Evolutionary conservation across 148 eudicot species (phyloP), one percentile per base, ranked within the genome.

Genomic region (Linanthus parryae): DNA sequence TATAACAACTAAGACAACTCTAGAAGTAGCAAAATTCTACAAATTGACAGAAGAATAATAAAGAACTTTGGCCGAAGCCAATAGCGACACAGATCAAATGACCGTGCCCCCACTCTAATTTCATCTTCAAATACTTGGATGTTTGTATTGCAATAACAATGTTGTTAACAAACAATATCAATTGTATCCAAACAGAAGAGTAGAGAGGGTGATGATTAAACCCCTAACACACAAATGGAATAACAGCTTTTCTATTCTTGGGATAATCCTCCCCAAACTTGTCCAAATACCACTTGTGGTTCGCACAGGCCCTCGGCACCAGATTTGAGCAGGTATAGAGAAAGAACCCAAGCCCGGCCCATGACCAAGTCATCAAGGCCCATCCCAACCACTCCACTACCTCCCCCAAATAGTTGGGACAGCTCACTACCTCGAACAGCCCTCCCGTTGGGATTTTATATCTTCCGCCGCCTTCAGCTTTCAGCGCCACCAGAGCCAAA

Each of bases 331-430:
- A 86, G 1, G 96, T 83, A 49, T 79, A 79, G 21, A 79, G 14
- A 9, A 84, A 81, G 20, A 91, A 91, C 52, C 77, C 98, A 2
- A 87, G n/a, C 43, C 94, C 94, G 11, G 80, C 81, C 94, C 89
- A 85, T 24, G 95, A 81, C 74, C 84, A 77, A 9, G 73, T 79
- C 89, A 87, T 81, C 16, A 91, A 2, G 16, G 81, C 73, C 95
- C 95, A 91, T 26, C 94, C 95, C 64, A 73, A 62, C 98, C 98
- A 91, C 79, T 91, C 98, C 51, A 81, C 54, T 10, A 87, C 58
- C 73, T 91, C 98, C n/a, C 98, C 94, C 5, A 91, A 77, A 69
- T 91, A 91, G 54, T 91, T 91, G 0, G 94, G 81, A 20, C 98
- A 83, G 13, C 90, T 83, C 14, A 92, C 85, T 63, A 54, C 35